These are phyloP conservation scores for Cystofilobasidium ferigula DNA, from an alignment of 768 basidiomycete genomes.

Conservation along the genomic window DNA sequence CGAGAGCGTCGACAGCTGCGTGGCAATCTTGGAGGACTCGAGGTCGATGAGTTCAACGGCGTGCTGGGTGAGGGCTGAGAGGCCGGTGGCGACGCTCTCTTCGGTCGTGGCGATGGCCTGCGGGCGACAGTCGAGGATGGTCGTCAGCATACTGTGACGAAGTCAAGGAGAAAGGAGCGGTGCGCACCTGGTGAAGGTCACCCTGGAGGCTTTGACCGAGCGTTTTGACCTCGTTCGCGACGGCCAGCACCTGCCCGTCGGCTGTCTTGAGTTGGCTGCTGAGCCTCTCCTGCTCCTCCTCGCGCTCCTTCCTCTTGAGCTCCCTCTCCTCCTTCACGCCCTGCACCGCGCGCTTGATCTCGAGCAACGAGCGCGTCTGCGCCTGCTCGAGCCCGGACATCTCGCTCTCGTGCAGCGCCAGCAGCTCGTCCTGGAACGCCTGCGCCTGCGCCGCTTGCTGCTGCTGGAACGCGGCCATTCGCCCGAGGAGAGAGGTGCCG, in stretches of 20 bases:
- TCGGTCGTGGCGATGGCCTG: conserved; percentile 9
- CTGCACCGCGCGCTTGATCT: background rate
- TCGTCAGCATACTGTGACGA: background rate
- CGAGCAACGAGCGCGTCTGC: background rate
- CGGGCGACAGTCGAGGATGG: background rate
- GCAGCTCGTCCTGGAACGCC: background rate
- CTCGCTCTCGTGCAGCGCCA: background rate
- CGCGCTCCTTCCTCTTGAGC: background rate
- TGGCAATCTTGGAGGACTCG: conserved; percentile 14
- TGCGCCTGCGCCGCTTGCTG: conserved; percentile 7
- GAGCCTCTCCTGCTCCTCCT: background rate
- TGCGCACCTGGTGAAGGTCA: background rate
- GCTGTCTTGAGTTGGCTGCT: background rate
- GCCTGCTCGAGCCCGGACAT: background rate
- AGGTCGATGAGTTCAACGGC: conserved; percentile 1
- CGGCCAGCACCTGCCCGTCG: background rate
- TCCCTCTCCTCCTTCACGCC: background rate
- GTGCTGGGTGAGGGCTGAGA: background rate
- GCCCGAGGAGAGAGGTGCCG: background rate
- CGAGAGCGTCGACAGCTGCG: background rate
- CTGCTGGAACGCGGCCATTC: background rate
- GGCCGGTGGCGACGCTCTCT: conserved; percentile 1
- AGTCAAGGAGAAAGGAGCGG: background rate
- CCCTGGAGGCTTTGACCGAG: background rate
- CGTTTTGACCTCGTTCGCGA: background rate